Percentiles rank a stretch among this genome's conserved stretches.
These are phyloP conservation scores for Allium sativum DNA, from an alignment of 106 monocot species.

Conservation along the genomic window DNA sequence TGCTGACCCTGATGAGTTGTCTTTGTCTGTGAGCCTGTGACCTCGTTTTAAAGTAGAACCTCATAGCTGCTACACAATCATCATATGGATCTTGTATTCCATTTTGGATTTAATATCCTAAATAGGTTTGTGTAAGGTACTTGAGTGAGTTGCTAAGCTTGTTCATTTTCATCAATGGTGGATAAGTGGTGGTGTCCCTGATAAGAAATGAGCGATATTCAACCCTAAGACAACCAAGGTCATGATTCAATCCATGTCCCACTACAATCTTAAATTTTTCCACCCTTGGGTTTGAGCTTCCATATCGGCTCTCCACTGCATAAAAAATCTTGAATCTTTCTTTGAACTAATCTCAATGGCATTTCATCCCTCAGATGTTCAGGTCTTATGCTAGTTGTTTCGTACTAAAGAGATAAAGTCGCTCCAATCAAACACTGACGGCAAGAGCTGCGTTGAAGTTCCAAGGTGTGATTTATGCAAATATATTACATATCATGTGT, in stretches of 20 bases:
- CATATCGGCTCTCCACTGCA: slow-evolving; percentile 68
- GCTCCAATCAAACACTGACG: too few species aligned
- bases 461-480: too few species aligned
- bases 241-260: slow-evolving; percentile 60
- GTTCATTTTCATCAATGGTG: too few species aligned
- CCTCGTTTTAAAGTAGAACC: slow-evolving; percentile 33
- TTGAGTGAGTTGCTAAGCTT: too few species aligned
- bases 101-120: slow-evolving; percentile 49
- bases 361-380: slow-evolving; percentile 1
- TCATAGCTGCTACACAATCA: slow-evolving; percentile 51
- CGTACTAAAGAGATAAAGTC: neutral
- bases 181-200: too few species aligned
- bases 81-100: slow-evolving; percentile 45
- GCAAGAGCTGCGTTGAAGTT: too few species aligned
- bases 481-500: too few species aligned
- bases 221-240: slow-evolving; percentile 47
- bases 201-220: slow-evolving; percentile 57
- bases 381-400: neutral
- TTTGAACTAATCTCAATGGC: slow-evolving; percentile 57
- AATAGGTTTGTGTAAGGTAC: too few species aligned
- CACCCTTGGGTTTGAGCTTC: slow-evolving; percentile 47
- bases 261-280: slow-evolving; percentile 62
- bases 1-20: slow-evolving; percentile 4
- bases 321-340: slow-evolving; percentile 61
- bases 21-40: slow-evolving; percentile 21